Conservation (phyloP, 345 rosid genomes). For the Anastatica hierochuntica region DNA sequence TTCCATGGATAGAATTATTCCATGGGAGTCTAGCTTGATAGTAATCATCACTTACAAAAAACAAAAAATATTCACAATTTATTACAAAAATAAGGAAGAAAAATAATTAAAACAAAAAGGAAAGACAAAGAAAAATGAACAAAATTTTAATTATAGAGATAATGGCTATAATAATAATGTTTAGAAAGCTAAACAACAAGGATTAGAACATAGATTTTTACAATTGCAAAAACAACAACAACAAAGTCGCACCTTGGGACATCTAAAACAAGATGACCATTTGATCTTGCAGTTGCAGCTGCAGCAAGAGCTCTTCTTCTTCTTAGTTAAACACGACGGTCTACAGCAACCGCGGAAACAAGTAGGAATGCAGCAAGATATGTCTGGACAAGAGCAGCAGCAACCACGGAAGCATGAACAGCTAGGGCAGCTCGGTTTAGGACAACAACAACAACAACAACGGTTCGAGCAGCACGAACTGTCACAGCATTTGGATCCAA, state of each 20-base stretch:
- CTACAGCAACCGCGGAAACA: conserved; percentile 36
- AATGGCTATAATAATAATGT: conserved; percentile 15
- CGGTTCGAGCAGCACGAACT: conserved; percentile 24
- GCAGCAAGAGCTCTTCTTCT: conserved; percentile 35
- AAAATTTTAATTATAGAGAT: neutral
- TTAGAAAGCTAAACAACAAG: conserved; percentile 46
- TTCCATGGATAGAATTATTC: no score
- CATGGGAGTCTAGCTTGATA: no score
- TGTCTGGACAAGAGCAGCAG: conserved; percentile 35
- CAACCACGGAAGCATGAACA: conserved; percentile 33
- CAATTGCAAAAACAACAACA: conserved; percentile 32
- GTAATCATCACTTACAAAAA: no score
- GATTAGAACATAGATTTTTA: conserved; percentile 40
- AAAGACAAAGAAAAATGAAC: neutral
- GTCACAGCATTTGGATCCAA: conserved; percentile 22
- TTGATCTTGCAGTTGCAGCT: conserved; percentile 4
- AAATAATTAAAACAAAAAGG: no score
- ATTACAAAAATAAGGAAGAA: no score
- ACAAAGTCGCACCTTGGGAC: conserved; percentile 39
- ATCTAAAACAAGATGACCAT: conserved; percentile 39
- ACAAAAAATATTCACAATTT: no score
- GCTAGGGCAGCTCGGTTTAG: conserved; percentile 26
- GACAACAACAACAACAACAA: no score
- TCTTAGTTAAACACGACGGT: conserved; percentile 42
- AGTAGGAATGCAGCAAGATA: conserved; percentile 39